Base-by-base conservation (phyloP, 2,329 filamentous ascomycete species). In the Incumbomyces delicatus region DNA sequence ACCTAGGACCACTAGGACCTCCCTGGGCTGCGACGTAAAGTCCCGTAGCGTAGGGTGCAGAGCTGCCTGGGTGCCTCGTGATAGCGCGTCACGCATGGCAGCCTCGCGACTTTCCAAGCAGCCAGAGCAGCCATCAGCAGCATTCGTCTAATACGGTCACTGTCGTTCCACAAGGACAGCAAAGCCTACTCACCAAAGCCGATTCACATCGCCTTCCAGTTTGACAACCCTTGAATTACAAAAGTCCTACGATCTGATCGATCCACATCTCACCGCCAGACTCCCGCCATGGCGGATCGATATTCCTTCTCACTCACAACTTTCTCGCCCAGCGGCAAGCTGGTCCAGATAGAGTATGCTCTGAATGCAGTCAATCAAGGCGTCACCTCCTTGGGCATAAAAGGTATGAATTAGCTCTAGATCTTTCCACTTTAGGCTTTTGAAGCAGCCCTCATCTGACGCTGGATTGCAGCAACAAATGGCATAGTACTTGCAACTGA, bases 291-390 rank as follows among this genome's bases (percentile, higher is more conserved):
- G 90, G 90, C 92, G 64, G 92, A 98, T 72, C 80, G 92, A 75
- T 98, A 98, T 72, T 95, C 90, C 47, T 98, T 98, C 81, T 98
- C 92, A 50, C 79, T 98, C 66, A 98, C 92, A 55, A 98, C 92
- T 56, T 98, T 98, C 83, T 96, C 92, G 63, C 92, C 92, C 68
- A 98, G 92, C 70, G 92, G 92, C 67, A 98, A 98, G 77, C 84
- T 98, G 74, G 90, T 96, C 57, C 92, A 98, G 74, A 96, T 98
- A 72, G 92, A 98, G 76, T 98, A 98, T 85, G 92, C 92, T 57
- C 76, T 98, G 66, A 96, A 96, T 67, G 92, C 92, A 53, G 92
- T 98, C 67, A 98, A 98, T 74, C 90, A 96, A 74, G 92, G 92
- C 70, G 92, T 98, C 59, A 98, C 92, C 57, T 90, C 92, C 58